These are phyloP conservation scores for Lagenaria siceraria DNA, from an alignment of 306 rosid genomes.

Conservation along the genomic window DNA sequence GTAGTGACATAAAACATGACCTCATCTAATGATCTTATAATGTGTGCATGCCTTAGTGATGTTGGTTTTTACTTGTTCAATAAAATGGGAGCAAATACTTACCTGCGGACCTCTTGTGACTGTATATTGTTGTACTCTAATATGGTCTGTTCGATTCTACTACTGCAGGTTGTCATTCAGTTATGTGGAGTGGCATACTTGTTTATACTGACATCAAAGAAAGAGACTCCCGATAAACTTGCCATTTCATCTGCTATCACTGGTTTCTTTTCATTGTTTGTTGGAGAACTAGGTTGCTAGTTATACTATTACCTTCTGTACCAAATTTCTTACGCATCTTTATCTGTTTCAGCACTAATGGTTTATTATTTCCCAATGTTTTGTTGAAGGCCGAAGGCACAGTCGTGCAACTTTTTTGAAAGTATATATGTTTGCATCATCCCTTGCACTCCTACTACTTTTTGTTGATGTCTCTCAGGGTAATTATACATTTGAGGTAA, in stretches of 20 bases:
- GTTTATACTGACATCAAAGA: constrained; percentile 20
- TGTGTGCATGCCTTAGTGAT: neutral
- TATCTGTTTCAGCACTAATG: neutral
- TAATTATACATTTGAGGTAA: constrained; percentile 46
- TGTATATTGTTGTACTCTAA: neutral
- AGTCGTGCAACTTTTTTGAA: constrained; percentile 43
- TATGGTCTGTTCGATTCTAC: constrained; percentile 5
- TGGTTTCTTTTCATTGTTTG: constrained; percentile 30
- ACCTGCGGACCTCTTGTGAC: neutral
- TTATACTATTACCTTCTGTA: neutral
- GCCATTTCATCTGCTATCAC: constrained; percentile 33
- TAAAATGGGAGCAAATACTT: neutral
- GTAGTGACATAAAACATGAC: neutral
- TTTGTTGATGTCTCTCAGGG: constrained; percentile 25
- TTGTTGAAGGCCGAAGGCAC: constrained; percentile 54
- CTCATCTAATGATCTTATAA: neutral
- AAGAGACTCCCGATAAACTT: constrained; percentile 27
- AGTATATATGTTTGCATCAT: constrained; percentile 37
- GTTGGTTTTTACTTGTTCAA: neutral
- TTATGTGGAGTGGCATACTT: constrained; percentile 28
- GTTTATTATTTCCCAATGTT: neutral
- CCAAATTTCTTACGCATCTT: neutral
- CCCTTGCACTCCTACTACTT: constrained; percentile 24
- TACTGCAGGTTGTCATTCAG: constrained; percentile 47
- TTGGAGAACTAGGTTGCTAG: constrained; percentile 51